phyloP scores from a whole-genome alignment of 495 filamentous ascomycete species.

The Tuber borchii region DNA sequence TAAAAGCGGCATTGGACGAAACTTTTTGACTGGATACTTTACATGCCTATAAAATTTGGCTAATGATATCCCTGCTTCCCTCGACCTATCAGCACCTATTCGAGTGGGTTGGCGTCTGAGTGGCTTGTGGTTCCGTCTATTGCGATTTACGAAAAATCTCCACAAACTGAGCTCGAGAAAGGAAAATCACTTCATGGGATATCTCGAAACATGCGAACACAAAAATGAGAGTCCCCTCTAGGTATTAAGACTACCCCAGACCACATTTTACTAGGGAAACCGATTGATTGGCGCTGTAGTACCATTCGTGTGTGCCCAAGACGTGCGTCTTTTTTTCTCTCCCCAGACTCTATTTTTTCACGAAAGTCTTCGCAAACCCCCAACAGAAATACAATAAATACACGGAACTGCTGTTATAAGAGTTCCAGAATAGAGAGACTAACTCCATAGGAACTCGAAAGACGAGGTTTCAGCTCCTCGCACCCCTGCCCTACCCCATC shows the following conservation, averaged over 20 bases:
- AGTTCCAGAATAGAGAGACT: not conserved
- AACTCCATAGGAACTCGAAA: not conserved
- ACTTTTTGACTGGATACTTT: no score
- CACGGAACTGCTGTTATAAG: not conserved
- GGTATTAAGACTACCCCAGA: not conserved
- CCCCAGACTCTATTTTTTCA: not conserved
- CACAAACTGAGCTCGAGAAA: not conserved
- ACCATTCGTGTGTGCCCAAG: not conserved
- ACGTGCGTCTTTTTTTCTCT: not conserved
- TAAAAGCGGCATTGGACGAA: no score
- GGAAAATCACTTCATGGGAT: not conserved
- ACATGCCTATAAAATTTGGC: not conserved
- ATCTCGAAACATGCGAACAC: not conserved
- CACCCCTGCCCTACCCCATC: not conserved
- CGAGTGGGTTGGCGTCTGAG: not conserved
- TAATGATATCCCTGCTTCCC: not conserved
- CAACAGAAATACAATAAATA: not conserved
- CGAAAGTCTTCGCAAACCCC: not conserved
- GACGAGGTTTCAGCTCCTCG: not conserved
- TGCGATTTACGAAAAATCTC: not conserved
- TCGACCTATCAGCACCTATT: not conserved
- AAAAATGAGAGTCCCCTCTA: not conserved
- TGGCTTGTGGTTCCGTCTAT: not conserved
- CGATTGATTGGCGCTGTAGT: not conserved
- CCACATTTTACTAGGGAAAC: not conserved